Evolutionary conservation across 2,329 filamentous ascomycete species (phyloP).

Genomic region (Pseudonectria buxi): DNA sequence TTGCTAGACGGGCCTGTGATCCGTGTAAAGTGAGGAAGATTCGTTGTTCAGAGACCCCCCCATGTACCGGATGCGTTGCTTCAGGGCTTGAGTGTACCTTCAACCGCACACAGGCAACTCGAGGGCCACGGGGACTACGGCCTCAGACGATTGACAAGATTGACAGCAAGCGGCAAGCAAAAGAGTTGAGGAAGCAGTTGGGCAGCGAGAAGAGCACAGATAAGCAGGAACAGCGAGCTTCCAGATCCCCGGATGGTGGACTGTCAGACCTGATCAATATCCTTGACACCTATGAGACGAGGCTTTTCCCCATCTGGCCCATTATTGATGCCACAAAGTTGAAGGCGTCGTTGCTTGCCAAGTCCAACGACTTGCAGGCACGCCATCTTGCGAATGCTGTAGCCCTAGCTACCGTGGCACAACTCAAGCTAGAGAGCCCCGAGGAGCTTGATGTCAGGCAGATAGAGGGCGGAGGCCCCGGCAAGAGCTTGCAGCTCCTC

Average conservation of each 20-base stretch:
- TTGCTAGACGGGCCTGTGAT: slow-evolving; percentile 40
- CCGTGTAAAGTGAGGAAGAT: slow-evolving; percentile 48
- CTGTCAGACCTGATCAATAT: slow-evolving; percentile 21
- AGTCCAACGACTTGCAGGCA: slow-evolving; percentile 27
- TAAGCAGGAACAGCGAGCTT: slow-evolving; percentile 1
- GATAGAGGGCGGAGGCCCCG: slow-evolving; percentile 21
- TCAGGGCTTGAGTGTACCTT: slow-evolving; percentile 45
- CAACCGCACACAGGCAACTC: slow-evolving; percentile 34
- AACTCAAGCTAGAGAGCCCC: slow-evolving; percentile 35
- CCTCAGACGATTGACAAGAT: slow-evolving; percentile 39
- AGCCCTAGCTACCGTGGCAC: slow-evolving; percentile 41
- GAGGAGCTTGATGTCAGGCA: slow-evolving; percentile 21
- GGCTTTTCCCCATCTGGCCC: slow-evolving; percentile 46
- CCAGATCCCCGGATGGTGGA: slow-evolving; percentile 11
- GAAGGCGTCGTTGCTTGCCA: slow-evolving; percentile 29
- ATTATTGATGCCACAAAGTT: slow-evolving; percentile 40
- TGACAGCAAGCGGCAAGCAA: slow-evolving; percentile 15
- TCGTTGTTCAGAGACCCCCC: slow-evolving; percentile 40
- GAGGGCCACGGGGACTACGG: slow-evolving; percentile 40
- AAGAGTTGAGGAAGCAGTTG: slow-evolving; percentile 6
- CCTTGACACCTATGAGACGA: slow-evolving; percentile 41
- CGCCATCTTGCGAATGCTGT: slow-evolving; percentile 39
- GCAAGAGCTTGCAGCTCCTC: slow-evolving; percentile 27
- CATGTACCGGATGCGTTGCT: slow-evolving; percentile 38
- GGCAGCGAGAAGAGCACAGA: slow-evolving; percentile 3